phyloP scores from a whole-genome alignment of 345 rosid species.

The Arabidopsis thaliana region TAIR10.1 NC_003071.7:7021501-7022000 shows the following conservation, averaged over 20 bases:
- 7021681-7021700: neutral
- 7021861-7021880: too few relatives aligned
- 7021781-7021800: neutral
- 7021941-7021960: too few relatives aligned
- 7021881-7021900: too few relatives aligned
- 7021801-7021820: neutral
- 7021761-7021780: too few relatives aligned
- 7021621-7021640: too few relatives aligned
- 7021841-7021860: too few relatives aligned
- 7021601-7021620: neutral
- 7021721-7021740: neutral
- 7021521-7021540: neutral
- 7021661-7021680: neutral
- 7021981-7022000: too few relatives aligned
- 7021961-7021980: too few relatives aligned
- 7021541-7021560: neutral
- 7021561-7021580: slow-evolving; percentile 16
- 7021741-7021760: neutral
- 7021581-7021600: slow-evolving; percentile 21
- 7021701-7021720: neutral
- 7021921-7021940: too few relatives aligned
- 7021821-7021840: neutral
- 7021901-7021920: too few relatives aligned
- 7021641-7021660: too few relatives aligned
- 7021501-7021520: neutral